Percentiles rank a stretch among this genome's conserved stretches.
Conservation (phyloP, 352 stramenopile genomes). For the Globisporangium splendens region DNA sequence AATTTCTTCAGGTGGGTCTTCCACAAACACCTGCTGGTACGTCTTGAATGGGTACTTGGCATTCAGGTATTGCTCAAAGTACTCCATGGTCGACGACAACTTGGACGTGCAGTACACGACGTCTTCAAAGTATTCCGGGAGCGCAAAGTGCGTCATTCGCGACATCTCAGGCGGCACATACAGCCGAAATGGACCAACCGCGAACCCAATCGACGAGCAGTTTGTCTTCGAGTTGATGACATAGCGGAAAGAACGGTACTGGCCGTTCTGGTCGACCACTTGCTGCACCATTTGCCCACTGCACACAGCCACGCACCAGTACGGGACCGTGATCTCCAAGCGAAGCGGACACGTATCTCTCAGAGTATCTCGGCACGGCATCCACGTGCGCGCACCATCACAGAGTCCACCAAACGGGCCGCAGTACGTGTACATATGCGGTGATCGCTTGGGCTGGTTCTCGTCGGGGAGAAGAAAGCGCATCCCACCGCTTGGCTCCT, state of each 20-base stretch:
- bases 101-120: constrained; percentile 73
- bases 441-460: constrained; percentile 62
- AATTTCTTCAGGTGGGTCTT: constrained; percentile 72
- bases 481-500: constrained; percentile 56
- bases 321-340: constrained; percentile 74
- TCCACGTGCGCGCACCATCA: constrained; percentile 80
- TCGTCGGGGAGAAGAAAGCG: constrained; percentile 74
- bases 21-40: constrained; percentile 86
- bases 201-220: constrained; percentile 78
- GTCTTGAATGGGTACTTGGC: constrained; percentile 80
- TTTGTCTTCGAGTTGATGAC: constrained; percentile 80
- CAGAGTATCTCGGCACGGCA: constrained; percentile 78
- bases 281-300: constrained; percentile 86
- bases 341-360: constrained; percentile 69
- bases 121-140: constrained; percentile 75
- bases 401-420: constrained; percentile 78
- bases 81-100: constrained; percentile 69
- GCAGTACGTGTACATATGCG: constrained; percentile 87
- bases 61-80: constrained; percentile 72
- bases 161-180: constrained; percentile 78
- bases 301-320: constrained; percentile 79
- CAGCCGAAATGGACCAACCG: constrained; percentile 71
- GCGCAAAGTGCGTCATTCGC: constrained; percentile 79
- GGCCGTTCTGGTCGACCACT: constrained; percentile 50
- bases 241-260: constrained; percentile 73